Conservation (phyloP, 805 yeast species). For the Saccharomycodes ludwigii region DNA sequence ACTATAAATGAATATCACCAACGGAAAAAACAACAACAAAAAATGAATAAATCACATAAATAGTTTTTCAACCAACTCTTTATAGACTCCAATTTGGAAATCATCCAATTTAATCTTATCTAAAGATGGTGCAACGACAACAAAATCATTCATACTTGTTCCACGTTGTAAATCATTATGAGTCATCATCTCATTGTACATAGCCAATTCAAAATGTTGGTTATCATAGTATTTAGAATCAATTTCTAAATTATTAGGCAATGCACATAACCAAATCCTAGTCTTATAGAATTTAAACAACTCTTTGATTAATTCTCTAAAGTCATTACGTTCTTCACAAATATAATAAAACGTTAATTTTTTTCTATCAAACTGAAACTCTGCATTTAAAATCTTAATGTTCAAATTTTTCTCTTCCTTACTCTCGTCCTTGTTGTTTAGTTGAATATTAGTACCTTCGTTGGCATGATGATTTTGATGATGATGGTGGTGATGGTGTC, state of each 20-base stretch:
- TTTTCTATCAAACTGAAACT: constrained; percentile 72
- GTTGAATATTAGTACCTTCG: background rate
- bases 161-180: constrained; percentile 8
- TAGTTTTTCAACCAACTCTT: constrained; percentile 20
- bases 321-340: constrained; percentile 56
- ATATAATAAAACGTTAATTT: constrained; percentile 62
- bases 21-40: too few species aligned
- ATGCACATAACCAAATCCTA: constrained; percentile 76
- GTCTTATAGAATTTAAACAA: constrained; percentile 66
- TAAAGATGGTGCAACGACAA: constrained; percentile 4
- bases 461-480: constrained; percentile 3
- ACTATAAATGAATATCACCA: too few species aligned
- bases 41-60: constrained; percentile 7
- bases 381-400: constrained; percentile 59
- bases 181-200: constrained; percentile 25
- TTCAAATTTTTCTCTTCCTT: constrained; percentile 28
- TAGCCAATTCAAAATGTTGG: constrained; percentile 19
- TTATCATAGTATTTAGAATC: constrained; percentile 20
- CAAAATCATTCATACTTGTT: background rate
- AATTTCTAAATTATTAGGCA: constrained; percentile 26
- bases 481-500: constrained; percentile 13
- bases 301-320: constrained; percentile 61
- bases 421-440: constrained; percentile 5
- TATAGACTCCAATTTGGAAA: constrained; percentile 26
- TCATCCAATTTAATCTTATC: constrained; percentile 21